A percentile compares a stretch with the other conserved stretches of the same genome.
These are phyloP conservation scores for Circinella minor DNA, from an alignment of 371 early-diverging fungal genomes.

Conservation along the genomic window DNA sequence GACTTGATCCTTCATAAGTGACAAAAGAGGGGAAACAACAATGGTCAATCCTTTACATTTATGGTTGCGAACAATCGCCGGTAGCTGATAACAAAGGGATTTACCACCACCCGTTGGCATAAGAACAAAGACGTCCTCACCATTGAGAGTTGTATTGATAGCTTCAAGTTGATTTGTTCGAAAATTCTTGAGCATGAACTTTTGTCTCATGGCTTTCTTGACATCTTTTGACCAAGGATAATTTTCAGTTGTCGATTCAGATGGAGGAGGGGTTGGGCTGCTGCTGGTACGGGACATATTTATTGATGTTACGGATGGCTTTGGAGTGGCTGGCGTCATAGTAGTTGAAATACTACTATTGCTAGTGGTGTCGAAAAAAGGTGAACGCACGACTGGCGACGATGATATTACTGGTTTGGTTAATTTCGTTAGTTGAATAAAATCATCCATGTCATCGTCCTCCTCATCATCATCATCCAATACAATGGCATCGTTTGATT, in stretches of 20 bases:
- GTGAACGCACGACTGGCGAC: neutral
- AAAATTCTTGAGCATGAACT: conserved; percentile 85
- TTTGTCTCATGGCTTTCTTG: conserved; percentile 65
- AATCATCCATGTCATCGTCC: neutral
- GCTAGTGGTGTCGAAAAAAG: neutral
- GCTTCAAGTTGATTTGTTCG: conserved; percentile 94
- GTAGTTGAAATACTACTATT: neutral
- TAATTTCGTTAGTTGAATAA: no score
- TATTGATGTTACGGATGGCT: neutral
- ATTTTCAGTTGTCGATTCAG: neutral
- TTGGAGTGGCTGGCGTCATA: neutral
- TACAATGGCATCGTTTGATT: neutral
- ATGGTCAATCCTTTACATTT: conserved; percentile 82
- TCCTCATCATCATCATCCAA: neutral
- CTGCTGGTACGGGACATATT: neutral
- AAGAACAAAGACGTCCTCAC: conserved; percentile 96
- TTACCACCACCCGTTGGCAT: conserved; percentile 99
- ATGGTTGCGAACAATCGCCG: conserved; percentile 69
- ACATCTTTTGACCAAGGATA: conserved; percentile 86
- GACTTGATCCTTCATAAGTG: conserved; percentile 99
- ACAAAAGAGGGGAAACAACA: conserved; percentile 97
- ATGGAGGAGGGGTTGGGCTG: neutral
- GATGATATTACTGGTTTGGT: no score
- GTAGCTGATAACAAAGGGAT: conserved; percentile 98
- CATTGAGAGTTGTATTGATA: conserved; percentile 88